A percentile compares a stretch with the other conserved stretches of the same genome.
Evolutionary conservation across 768 basidiomycete species (phyloP).

Genomic region (Trametes gibbosa): DNA sequence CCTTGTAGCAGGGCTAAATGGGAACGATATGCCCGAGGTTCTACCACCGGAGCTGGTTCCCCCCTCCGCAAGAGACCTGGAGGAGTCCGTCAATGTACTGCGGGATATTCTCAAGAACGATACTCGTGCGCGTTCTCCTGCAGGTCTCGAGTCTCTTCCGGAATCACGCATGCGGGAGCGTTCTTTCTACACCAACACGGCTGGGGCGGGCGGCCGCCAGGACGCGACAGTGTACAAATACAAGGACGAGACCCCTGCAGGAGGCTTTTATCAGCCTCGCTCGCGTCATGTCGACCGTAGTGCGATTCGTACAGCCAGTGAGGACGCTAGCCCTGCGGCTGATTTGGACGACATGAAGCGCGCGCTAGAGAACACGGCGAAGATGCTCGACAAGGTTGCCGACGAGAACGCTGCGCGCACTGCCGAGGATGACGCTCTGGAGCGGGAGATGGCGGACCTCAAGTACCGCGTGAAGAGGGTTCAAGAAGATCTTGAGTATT

Average conservation of each 20-base stretch:
- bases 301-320: slow-evolving; percentile 70
- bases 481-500: slow-evolving; percentile 89
- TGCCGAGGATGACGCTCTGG: slow-evolving; percentile 86
- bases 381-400: slow-evolving; percentile 71
- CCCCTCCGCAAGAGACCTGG: slow-evolving; percentile 87
- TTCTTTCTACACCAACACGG: slow-evolving; percentile 60
- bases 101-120: slow-evolving; percentile 88
- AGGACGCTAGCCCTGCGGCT: slow-evolving; percentile 55
- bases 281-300: slow-evolving; percentile 84
- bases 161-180: slow-evolving; percentile 65
- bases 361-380: slow-evolving; percentile 72
- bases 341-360: slow-evolving; percentile 89
- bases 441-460: slow-evolving; percentile 84
- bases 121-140: slow-evolving; percentile 67
- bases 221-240: slow-evolving; percentile 96
- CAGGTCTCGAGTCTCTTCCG: slow-evolving; percentile 43
- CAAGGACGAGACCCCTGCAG: slow-evolving; percentile 55
- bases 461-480: slow-evolving; percentile 82
- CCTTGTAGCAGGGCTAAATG: slow-evolving; percentile 69
- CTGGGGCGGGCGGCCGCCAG: slow-evolving; percentile 57
- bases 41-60: slow-evolving; percentile 90
- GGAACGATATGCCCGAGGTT: slow-evolving; percentile 82
- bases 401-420: slow-evolving; percentile 61
- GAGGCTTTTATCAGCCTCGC: slow-evolving; percentile 74
- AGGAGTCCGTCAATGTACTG: slow-evolving; percentile 84